Base-by-base conservation (phyloP, 2,329 filamentous ascomycete species). In the Fusarium phyllophilum region DNA sequence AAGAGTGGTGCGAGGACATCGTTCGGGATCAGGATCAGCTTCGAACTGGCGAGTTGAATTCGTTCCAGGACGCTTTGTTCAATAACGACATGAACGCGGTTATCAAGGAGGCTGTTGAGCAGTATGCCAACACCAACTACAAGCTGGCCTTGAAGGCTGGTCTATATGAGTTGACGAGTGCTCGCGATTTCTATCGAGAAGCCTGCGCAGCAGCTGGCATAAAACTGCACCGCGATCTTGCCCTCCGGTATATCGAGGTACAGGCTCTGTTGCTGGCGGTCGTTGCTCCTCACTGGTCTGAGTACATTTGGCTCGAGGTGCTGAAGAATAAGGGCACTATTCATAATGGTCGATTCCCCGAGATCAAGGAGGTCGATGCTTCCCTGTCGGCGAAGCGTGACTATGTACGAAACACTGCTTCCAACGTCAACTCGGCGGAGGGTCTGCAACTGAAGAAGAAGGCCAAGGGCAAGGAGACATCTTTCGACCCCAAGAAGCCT, bases 281-380 rank as follows among this genome's bases (percentile, higher is more conserved):
- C 58, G 91, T 98, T 72, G 92, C 96, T 6, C 96, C 96, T 66
- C 96, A 99, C 84, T 98, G 95, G 92, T 88, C 94, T 52, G 96
- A 99, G 81, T 93, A 97, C 83, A 91, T 99, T 80, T 98, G 95
- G 94, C 90, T 93, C 62, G 96, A 98, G 83, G 90, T 98, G 5
- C 90, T 99, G 69, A 90, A 93, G 81, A 95, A 94, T 85, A 82
- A 89, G 41, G 84, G 87, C 62, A 93, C 92, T 13, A 90, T 99
- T 78, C 95, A 98, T 84, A 90, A 91, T 59, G 94, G 93, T 18
- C 86, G 63, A 12, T 83, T 83, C 78, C 81, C 81, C 44, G 84
- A 88, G 57, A 90, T 94, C 0, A 89, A 92, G 2, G 87, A 89
- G 29, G 86, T 91, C 3, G 87, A 93, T 71, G 85, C 92, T 9